Conservation (phyloP, 1,139 yeast species). For the Scheffersomyces cryptocercus region DNA sequence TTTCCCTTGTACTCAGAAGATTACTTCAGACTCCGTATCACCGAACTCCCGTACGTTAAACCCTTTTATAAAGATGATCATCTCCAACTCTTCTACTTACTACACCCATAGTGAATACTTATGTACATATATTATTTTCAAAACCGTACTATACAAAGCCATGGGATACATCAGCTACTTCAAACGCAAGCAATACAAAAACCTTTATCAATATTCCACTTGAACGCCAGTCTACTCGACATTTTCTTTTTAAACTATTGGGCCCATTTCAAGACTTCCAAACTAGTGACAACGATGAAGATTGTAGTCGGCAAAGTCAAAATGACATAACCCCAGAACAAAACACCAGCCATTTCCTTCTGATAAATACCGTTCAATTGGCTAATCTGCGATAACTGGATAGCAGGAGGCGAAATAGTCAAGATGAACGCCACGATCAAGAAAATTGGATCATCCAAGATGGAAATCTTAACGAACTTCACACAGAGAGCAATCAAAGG, state of each 20-base stretch:
- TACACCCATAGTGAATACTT: too few species aligned
- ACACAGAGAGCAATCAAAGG: conserved; percentile 70
- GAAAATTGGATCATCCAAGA: conserved; percentile 82
- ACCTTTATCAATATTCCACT: too few species aligned
- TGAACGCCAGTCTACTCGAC: too few species aligned
- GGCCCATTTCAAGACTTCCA: conserved; percentile 63
- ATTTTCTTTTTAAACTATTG: conserved; percentile 2
- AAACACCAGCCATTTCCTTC: conserved; percentile 82
- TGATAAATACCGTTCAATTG: conserved; percentile 77
- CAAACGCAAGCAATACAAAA: too few species aligned
- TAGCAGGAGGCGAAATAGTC: conserved; percentile 82
- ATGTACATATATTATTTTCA: too few species aligned
- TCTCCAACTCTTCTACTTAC: background rate
- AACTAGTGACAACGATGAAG: conserved; percentile 64
- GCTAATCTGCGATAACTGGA: conserved; percentile 79
- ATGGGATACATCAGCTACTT: too few species aligned
- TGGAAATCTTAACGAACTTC: conserved; percentile 64
- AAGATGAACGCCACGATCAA: conserved; percentile 72
- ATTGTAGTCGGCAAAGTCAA: conserved; percentile 79
- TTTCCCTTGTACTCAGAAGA: too few species aligned
- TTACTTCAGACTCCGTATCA: too few species aligned
- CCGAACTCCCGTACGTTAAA: too few species aligned
- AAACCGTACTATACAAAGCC: too few species aligned
- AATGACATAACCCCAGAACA: conserved; percentile 83
- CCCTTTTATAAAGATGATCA: background rate